phyloP scores from a whole-genome alignment of 257 asterid genomes.

The Eustoma russellianum region DNA sequence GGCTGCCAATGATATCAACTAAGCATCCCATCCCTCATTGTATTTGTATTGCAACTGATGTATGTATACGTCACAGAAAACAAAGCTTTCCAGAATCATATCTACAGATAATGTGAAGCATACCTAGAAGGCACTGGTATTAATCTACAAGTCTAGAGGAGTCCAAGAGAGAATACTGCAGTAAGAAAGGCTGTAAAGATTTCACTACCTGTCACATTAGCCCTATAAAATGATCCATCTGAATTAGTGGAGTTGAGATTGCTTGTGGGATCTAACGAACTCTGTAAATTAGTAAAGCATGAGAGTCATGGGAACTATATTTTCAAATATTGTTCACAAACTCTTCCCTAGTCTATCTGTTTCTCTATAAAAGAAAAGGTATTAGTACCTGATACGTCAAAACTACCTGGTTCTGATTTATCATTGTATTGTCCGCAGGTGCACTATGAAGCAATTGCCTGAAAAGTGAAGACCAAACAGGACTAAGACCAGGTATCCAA shows the following conservation, averaged over 20 bases:
- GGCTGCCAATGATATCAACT: no score
- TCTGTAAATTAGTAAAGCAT: slow-evolving; percentile 4
- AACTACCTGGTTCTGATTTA: slow-evolving; percentile 9
- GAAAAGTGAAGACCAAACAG: slow-evolving; percentile 3
- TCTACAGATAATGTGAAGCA: no score
- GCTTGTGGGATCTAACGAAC: slow-evolving; percentile 7
- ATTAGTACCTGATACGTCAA: slow-evolving; percentile 13
- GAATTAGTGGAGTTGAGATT: slow-evolving; percentile 8
- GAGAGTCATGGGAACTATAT: not conserved
- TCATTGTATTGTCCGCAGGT: slow-evolving; percentile 10
- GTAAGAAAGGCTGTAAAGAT: slow-evolving; percentile 1
- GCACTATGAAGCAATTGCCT: slow-evolving; percentile 11
- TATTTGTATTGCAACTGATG: no score
- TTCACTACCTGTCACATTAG: slow-evolving; percentile 5
- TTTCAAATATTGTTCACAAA: not conserved
- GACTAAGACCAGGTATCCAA: slow-evolving; percentile 1
- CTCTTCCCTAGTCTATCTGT: not conserved
- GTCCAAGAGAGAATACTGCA: not conserved
- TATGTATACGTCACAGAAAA: no score
- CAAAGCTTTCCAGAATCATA: no score
- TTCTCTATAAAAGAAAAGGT: not conserved
- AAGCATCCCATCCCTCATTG: no score
- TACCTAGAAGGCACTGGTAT: no score
- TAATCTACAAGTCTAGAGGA: no score
- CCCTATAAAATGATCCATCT: slow-evolving; percentile 13